A percentile compares a stretch with the other conserved stretches of the same genome.
These are phyloP conservation scores for Xylaria venustula DNA, from an alignment of 495 filamentous ascomycete species.

Conservation along the genomic window DNA sequence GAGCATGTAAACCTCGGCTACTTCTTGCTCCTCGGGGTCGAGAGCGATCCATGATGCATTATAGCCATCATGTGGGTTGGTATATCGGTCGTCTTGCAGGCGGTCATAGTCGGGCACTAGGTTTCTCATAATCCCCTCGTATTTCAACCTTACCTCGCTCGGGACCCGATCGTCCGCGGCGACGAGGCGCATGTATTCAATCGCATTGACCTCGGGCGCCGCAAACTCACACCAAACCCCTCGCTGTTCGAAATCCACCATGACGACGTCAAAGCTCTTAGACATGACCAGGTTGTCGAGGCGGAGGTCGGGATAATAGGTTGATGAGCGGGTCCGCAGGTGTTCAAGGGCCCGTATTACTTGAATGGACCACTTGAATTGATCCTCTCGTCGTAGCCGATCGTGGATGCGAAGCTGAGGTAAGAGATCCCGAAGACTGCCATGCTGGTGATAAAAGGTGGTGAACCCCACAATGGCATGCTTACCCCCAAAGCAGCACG, in stretches of 20 bases:
- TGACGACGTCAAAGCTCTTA: conserved; percentile 35
- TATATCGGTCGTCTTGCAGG: conserved; percentile 35
- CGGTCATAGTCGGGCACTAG: conserved; percentile 40
- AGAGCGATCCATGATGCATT: conserved; percentile 48
- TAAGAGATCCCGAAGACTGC: conserved; percentile 43
- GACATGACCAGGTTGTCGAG: conserved; percentile 50
- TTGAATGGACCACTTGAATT: conserved; percentile 46
- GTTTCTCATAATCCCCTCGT: conserved; percentile 29
- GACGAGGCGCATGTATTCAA: conserved; percentile 46
- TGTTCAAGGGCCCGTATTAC: conserved; percentile 42
- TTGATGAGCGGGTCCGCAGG: conserved; percentile 31
- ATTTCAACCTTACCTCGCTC: conserved; percentile 29
- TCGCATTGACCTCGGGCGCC: conserved; percentile 48
- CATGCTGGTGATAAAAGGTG: conserved; percentile 38
- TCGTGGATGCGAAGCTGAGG: conserved; percentile 41
- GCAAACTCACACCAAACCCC: conserved; percentile 52
- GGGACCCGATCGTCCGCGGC: conserved; percentile 33
- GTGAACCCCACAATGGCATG: conserved; percentile 46
- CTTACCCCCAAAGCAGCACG: conserved; percentile 45
- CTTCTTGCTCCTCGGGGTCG: conserved; percentile 42
- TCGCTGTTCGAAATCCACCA: conserved; percentile 55
- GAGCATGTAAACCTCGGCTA: conserved; percentile 52
- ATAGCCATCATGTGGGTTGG: conserved; percentile 39
- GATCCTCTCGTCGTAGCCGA: conserved; percentile 31
- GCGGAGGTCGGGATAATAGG: conserved; percentile 50